Base-by-base conservation (phyloP, 164 flowering plant species). In the Houttuynia cordata region DNA sequence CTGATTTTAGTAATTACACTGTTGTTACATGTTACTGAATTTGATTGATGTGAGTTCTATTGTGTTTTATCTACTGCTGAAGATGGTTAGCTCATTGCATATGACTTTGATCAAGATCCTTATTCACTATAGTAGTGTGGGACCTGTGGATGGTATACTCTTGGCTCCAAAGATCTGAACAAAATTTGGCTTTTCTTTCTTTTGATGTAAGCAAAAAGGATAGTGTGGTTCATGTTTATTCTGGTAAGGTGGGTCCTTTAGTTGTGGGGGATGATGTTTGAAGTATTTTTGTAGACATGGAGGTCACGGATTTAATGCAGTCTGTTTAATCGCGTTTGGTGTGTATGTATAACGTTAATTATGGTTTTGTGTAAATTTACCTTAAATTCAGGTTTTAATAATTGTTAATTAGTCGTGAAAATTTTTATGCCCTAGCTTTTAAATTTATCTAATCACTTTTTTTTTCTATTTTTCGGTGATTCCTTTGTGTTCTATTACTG, bases 61-160 rank as follows among this genome's bases (percentile, higher is more conserved):
- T 39, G 5, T 37, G 25, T n/a, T n/a, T 37, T 57, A 12, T 34
- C 22, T 34, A 4, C 18, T 64, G 23, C 62, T 67, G 51, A 10
- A 12, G 49, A 17, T 45, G 49, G 12, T 45, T 45, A 45, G 49
- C 49, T 45, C 17, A 12, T 45, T 45, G 13, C 49, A 8, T 17
- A 10, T 45, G 14, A 17, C 49, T 45, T 45, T 17, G 12, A 17
- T 12, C 17, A 8, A 12, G 15, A 17, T 45, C 41, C 56, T 52
- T 23, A 54, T 54, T 23, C 55, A 47, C 56, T 60, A 22, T 25
- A 56, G 45, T 69, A 55, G 86, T 79, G 87, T 79, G 87, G 85
- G 82, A 61, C 84, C 81, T 75, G 18, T 62, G 65, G 24, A 53
- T 55, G 72, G 51, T 80, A 78, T 76, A 50, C 75, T 20, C 74